A percentile compares a stretch with the other conserved stretches of the same genome.
Conservation (phyloP, 768 basidiomycete genomes). For the Coprinellus aureogranulatus region DNA sequence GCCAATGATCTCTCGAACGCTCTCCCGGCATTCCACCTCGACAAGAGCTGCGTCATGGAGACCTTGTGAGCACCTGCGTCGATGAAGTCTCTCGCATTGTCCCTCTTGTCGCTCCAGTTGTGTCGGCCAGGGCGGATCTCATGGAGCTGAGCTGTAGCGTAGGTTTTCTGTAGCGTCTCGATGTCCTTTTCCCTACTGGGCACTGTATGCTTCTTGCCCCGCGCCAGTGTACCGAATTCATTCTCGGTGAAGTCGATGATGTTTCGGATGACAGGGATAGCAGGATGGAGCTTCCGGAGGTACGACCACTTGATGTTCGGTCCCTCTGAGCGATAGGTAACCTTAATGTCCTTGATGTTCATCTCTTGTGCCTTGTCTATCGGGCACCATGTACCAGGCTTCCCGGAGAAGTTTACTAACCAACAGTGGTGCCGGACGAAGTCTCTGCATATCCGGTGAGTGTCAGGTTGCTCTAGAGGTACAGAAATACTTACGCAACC, state of each 20-base stretch:
- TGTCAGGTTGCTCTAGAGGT: constrained; percentile 16
- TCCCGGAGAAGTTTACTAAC: constrained; percentile 29
- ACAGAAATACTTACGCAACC: constrained; percentile 20
- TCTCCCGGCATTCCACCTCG: background rate
- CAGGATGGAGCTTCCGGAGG: constrained; percentile 30
- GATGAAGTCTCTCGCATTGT: background rate
- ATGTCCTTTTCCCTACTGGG: constrained; percentile 16
- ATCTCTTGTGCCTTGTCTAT: constrained; percentile 34
- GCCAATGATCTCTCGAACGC: background rate
- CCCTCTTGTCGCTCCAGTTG: background rate
- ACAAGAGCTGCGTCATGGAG: background rate
- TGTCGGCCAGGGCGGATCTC: background rate
- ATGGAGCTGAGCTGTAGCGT: background rate
- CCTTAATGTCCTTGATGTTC: constrained; percentile 37
- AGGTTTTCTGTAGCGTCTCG: background rate
- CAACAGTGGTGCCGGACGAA: constrained; percentile 29
- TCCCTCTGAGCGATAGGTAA: constrained; percentile 30
- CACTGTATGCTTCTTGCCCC: constrained; percentile 24
- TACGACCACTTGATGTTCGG: constrained; percentile 30
- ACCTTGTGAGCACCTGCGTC: background rate
- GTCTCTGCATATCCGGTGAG: constrained; percentile 25
- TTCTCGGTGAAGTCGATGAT: constrained; percentile 25
- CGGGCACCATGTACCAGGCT: constrained; percentile 18
- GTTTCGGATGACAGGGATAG: constrained; percentile 24
- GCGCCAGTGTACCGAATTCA: constrained; percentile 20